Conservation (phyloP, 371 early-diverging fungal species). For the Pancytospora philotis region DNA sequence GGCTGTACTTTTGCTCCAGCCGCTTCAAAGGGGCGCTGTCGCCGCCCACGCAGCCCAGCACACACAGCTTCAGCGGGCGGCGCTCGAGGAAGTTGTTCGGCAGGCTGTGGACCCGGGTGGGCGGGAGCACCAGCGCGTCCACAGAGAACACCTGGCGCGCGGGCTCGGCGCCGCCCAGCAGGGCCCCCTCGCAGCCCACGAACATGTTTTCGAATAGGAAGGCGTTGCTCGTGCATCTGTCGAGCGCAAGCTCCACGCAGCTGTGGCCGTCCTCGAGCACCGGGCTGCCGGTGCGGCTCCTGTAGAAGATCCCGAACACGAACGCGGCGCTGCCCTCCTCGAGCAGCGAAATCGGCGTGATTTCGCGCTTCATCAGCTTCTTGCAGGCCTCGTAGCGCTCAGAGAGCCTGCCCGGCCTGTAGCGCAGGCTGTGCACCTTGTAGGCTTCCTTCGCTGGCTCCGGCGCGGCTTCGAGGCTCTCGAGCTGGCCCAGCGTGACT, state of each 20-base stretch:
- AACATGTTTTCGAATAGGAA: constrained; percentile 44
- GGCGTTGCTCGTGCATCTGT: constrained; percentile 12
- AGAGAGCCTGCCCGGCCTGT: not conserved
- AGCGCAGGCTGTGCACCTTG: constrained; percentile 11
- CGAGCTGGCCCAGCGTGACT: constrained; percentile 13
- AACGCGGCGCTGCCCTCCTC: not conserved
- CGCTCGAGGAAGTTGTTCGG: not conserved
- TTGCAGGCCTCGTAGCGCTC: constrained; percentile 6
- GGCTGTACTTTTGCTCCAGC: not conserved
- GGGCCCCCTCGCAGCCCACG: constrained; percentile 21
- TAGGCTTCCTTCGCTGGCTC: constrained; percentile 4
- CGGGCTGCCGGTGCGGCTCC: constrained; percentile 15
- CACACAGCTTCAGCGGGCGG: constrained; percentile 3
- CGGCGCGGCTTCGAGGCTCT: constrained; percentile 12
- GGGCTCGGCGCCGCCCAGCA: not conserved
- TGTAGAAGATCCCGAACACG: constrained; percentile 44
- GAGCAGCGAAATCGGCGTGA: constrained; percentile 20
- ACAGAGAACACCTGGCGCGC: too few species aligned
- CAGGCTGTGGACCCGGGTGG: not conserved
- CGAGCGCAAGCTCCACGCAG: constrained; percentile 27
- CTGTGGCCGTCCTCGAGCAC: constrained; percentile 45
- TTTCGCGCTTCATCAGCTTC: not conserved
- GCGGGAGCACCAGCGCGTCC: constrained; percentile 16
- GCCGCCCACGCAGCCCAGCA: constrained; percentile 15
- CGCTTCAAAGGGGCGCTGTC: not conserved